phyloP scores from a whole-genome alignment of 345 rosid genomes.

The Pistacia vera region DNA sequence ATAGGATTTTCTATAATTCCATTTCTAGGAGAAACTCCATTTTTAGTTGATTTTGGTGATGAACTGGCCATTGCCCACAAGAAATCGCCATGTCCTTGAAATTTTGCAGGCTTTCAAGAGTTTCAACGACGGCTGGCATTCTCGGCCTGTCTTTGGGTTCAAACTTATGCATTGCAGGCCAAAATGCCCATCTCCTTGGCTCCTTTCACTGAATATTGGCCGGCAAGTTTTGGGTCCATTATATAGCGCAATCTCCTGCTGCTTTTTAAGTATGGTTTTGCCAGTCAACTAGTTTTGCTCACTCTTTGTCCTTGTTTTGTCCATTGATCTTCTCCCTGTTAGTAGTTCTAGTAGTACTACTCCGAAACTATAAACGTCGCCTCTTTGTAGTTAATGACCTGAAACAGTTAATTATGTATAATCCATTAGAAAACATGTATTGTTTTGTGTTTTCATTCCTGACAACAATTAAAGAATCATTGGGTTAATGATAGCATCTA shows the following conservation, averaged over 20 bases:
- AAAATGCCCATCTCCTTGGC: constrained; percentile 71
- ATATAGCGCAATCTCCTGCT: constrained; percentile 69
- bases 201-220: constrained; percentile 89
- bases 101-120: constrained; percentile 58
- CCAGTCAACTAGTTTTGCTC: constrained; percentile 87
- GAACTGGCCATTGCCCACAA: constrained; percentile 68
- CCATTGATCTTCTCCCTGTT: constrained; percentile 84
- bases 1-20: constrained; percentile 44
- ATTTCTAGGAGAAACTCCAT: constrained; percentile 33
- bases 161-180: constrained; percentile 71
- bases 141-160: constrained; percentile 92
- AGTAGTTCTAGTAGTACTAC: constrained; percentile 84
- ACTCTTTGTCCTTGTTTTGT: constrained; percentile 62
- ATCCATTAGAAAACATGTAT: background rate
- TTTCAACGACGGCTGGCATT: constrained; percentile 66
- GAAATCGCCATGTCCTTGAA: constrained; percentile 82
- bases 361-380: constrained; percentile 87
- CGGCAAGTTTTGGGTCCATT: constrained; percentile 75
- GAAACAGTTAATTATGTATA: constrained; percentile 13
- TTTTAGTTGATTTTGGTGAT: constrained; percentile 33
- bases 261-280: constrained; percentile 72
- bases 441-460: background rate
- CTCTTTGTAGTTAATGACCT: constrained; percentile 93
- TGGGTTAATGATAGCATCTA: too few species aligned
- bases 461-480: background rate